Percentiles rank a stretch among this genome's conserved stretches.
phyloP scores from a whole-genome alignment of 257 asterid genomes.

The Ajuga chamaepitys region DNA sequence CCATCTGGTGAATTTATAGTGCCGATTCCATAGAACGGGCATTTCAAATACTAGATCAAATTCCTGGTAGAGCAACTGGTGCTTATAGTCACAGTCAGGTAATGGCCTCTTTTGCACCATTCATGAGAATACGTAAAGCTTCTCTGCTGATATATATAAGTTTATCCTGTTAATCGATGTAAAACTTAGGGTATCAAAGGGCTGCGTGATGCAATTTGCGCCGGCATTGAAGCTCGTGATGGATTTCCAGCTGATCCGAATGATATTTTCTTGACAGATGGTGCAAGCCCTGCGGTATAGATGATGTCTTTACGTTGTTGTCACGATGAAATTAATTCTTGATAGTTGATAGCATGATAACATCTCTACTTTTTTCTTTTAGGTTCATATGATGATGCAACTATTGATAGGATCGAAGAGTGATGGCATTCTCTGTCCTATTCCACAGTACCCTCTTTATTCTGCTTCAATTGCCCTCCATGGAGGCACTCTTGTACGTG shows the following conservation, averaged over 20 bases:
- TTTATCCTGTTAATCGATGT: background rate
- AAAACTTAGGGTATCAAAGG: constrained; percentile 82
- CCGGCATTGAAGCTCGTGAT: constrained; percentile 97
- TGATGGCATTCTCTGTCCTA: constrained; percentile 96
- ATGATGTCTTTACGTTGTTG: background rate
- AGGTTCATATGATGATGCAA: constrained; percentile 99
- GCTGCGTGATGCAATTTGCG: constrained; percentile 86
- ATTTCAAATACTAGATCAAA: constrained; percentile 81
- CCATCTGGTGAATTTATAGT: constrained; percentile 31
- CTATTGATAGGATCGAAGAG: constrained; percentile 64
- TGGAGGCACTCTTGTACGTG: constrained; percentile 90
- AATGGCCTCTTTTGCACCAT: constrained; percentile 2
- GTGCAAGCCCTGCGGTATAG: constrained; percentile 97
- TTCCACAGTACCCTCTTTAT: constrained; percentile 94
- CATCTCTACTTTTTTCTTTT: constrained; percentile 5
- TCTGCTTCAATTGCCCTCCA: constrained; percentile 77
- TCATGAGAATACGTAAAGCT: background rate
- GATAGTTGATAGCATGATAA: background rate
- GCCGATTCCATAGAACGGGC: constrained; percentile 94
- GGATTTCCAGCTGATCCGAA: constrained; percentile 90
- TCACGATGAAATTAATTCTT: background rate
- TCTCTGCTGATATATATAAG: background rate
- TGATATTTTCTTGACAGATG: constrained; percentile 96
- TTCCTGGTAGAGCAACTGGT: constrained; percentile 99
- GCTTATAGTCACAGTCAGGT: constrained; percentile 99